Evolutionary conservation across 1,284 basidiomycete species (phyloP), one percentile per base, ranked within the genome.

Genomic region (Ustilago vetiveriae): DNA sequence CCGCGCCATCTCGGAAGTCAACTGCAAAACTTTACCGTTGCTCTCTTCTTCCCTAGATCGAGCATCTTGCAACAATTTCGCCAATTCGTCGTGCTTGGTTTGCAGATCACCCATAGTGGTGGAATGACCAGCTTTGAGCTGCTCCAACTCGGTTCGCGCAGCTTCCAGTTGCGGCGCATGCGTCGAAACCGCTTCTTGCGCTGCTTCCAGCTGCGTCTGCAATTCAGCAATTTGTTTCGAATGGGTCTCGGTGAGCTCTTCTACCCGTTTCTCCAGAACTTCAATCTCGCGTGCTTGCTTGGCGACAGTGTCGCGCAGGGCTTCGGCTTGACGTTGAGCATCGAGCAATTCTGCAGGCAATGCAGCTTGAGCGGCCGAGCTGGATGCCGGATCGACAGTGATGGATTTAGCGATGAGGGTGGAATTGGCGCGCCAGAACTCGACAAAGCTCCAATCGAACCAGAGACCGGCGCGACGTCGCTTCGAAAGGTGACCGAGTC

Each of bases 361-460:
- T 3, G 74, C 63, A 10, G 70, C 53, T 19, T 62, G 58, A 0
- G 27, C 33, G 0, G 71, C 53, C 2, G 75, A 72, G 14, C 70
- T 53, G 14, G 71, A 64, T 3, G 42, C 41, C 1, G 80, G 80
- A 16, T 76, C 77, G 22, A 79, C 60, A 2, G 76, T 66, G 36
- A 81, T 79, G 3, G 72, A 67, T 44, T 74, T 76, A 17, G 74
- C 59, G 16, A 80, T 70, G 10, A 57, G 55, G 4, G 94, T 92
- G 76, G 93, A 95, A 79, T 95, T 94, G 49, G 92, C 62, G 84
- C 98, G 97, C 90, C 93, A 94, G 81, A 98, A 98, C 82, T 98
- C 95, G n/a, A 97, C 89, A 83, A 98, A 98, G 2, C 89, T 87
- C 92, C 94, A 98, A 81, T 98, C 94, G 80, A 98, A 92, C 95